A percentile compares a stretch with the other conserved stretches of the same genome.
phyloP scores from a whole-genome alignment of 2,329 filamentous ascomycete species.

The Lasiodiplodia theobromae region DNA sequence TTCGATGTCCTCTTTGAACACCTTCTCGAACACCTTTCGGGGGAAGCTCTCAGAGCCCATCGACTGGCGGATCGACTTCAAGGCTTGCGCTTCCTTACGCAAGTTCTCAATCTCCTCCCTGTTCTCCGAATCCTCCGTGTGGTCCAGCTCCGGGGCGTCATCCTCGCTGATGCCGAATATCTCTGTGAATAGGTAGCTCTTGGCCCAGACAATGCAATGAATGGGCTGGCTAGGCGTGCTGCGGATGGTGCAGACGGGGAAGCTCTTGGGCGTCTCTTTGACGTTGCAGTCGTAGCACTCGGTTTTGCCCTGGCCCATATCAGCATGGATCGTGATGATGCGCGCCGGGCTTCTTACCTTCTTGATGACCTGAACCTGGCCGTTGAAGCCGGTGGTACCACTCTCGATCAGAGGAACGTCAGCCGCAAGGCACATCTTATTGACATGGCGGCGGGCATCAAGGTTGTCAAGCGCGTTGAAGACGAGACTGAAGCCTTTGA shows the following conservation, averaged over 20 bases:
- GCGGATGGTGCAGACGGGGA: slow-evolving; percentile 95
- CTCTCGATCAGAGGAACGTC: slow-evolving; percentile 93
- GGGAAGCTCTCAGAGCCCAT: slow-evolving; percentile 82
- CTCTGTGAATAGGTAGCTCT: slow-evolving; percentile 94
- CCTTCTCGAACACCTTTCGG: slow-evolving; percentile 86
- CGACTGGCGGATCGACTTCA: slow-evolving; percentile 82
- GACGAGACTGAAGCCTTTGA: slow-evolving; percentile 79
- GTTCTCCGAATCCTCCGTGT: slow-evolving; percentile 82
- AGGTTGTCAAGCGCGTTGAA: slow-evolving; percentile 98
- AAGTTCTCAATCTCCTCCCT: slow-evolving; percentile 87
- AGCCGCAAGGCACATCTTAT: slow-evolving; percentile 94
- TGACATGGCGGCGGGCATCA: slow-evolving; percentile 91
- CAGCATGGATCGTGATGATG: background rate
- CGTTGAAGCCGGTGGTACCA: slow-evolving; percentile 96
- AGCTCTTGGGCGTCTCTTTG: slow-evolving; percentile 90
- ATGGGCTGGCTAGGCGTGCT: slow-evolving; percentile 96
- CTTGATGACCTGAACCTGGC: slow-evolving; percentile 96
- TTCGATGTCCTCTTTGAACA: slow-evolving; percentile 85
- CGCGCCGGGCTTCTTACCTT: slow-evolving; percentile 57
- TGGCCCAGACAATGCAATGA: slow-evolving; percentile 98
- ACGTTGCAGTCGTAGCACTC: slow-evolving; percentile 96
- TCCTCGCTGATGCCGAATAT: slow-evolving; percentile 93
- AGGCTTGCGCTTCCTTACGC: slow-evolving; percentile 79
- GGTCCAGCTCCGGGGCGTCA: slow-evolving; percentile 78
- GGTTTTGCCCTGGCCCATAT: slow-evolving; percentile 68